Conservation (phyloP, 371 early-diverging fungal species). For the Rhizopus microsporus region DNA sequence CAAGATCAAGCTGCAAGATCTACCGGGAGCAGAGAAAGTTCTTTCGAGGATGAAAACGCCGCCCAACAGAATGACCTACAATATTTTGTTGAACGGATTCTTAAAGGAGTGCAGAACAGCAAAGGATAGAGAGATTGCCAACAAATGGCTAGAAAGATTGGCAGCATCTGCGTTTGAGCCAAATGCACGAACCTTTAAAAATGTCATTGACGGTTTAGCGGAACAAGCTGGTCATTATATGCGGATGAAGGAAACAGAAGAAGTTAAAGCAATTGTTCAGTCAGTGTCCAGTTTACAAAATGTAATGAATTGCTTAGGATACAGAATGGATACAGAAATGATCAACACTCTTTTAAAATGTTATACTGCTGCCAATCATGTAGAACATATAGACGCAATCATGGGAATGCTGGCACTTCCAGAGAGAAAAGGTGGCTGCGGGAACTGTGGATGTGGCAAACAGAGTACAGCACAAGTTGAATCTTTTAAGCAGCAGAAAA, state of each 20-base stretch:
- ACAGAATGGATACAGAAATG: conserved; percentile 20
- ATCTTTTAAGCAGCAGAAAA: neutral
- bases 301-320: conserved; percentile 19
- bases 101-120: conserved; percentile 15
- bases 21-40: conserved; percentile 22
- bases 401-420: conserved; percentile 18
- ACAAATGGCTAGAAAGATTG: conserved; percentile 34
- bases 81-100: conserved; percentile 27
- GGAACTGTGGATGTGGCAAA: conserved; percentile 18
- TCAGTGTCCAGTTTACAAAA: conserved; percentile 22
- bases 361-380: conserved; percentile 26
- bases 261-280: conserved; percentile 12
- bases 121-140: conserved; percentile 15
- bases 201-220: conserved; percentile 24
- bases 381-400: conserved; percentile 24
- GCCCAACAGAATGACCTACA: conserved; percentile 30
- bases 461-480: neutral
- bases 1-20: conserved; percentile 14
- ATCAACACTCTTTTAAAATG: conserved; percentile 25
- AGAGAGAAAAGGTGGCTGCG: conserved; percentile 20
- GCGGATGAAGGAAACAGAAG: conserved; percentile 11
- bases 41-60: conserved; percentile 13
- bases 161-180: conserved; percentile 25
- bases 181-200: conserved; percentile 24
- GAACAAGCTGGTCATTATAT: conserved; percentile 21